Percentiles rank a stretch among this genome's conserved stretches.
Conservation (phyloP, 2,329 filamentous ascomycete genomes). For the Niveomyces coronatus region DNA sequence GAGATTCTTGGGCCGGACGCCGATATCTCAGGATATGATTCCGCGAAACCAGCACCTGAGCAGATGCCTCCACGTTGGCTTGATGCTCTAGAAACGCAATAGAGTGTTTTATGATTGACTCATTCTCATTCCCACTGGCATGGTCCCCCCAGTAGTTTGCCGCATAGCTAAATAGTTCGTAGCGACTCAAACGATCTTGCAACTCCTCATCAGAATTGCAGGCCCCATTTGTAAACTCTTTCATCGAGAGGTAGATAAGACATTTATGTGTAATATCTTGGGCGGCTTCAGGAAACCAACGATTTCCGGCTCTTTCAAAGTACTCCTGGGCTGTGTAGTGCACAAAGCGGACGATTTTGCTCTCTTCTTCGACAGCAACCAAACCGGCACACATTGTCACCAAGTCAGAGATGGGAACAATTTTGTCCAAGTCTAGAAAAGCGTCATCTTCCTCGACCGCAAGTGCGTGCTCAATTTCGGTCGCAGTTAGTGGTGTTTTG, state of each 20-base stretch:
- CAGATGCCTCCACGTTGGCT: neutral
- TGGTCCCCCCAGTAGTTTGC: conserved; percentile 23
- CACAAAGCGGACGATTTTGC: conserved; percentile 27
- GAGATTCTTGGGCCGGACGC: neutral
- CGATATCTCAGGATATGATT: neutral
- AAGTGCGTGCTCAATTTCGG: conserved; percentile 33
- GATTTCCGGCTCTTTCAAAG: conserved; percentile 20
- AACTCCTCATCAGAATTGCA: conserved; percentile 14
- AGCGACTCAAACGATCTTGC: conserved; percentile 12
- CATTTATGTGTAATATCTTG: conserved; percentile 20
- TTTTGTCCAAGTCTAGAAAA: neutral
- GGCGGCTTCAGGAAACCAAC: conserved; percentile 23
- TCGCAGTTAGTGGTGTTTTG: conserved; percentile 20
- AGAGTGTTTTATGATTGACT: neutral
- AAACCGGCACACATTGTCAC: conserved; percentile 31
- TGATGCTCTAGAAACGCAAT: neutral
- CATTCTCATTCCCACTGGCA: conserved; percentile 11
- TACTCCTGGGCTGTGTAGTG: conserved; percentile 38
- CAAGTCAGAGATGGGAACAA: conserved; percentile 23
- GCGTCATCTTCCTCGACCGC: conserved; percentile 13
- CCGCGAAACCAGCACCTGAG: neutral
- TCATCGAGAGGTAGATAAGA: conserved; percentile 26
- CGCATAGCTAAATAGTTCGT: conserved; percentile 22
- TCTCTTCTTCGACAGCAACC: conserved; percentile 29
- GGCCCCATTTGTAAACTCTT: conserved; percentile 16